Evolutionary conservation across 805 yeast species (phyloP).

Genomic region (Pichia scutulata): DNA sequence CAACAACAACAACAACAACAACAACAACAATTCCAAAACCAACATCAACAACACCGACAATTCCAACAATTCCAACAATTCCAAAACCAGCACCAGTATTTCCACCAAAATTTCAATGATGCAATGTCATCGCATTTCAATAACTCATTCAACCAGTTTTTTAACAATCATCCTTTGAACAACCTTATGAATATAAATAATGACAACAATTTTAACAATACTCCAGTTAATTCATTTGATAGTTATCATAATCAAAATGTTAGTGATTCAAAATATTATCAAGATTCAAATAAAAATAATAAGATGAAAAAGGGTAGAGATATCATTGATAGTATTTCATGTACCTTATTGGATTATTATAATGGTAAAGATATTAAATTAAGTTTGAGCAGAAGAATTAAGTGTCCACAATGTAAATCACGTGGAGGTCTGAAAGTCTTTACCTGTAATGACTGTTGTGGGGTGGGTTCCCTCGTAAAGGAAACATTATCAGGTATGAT

Average conservation of each 20-base stretch:
- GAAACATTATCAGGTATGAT: slow-evolving; percentile 38
- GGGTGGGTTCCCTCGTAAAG: slow-evolving; percentile 35
- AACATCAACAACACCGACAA: background rate
- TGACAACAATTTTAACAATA: background rate
- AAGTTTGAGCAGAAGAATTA: slow-evolving; percentile 41
- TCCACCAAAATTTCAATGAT: background rate
- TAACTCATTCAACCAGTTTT: slow-evolving; percentile 1
- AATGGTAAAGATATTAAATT: slow-evolving; percentile 50
- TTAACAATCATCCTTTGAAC: background rate
- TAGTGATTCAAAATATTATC: background rate
- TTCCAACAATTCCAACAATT: background rate
- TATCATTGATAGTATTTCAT: slow-evolving; percentile 47
- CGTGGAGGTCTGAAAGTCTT: slow-evolving; percentile 35
- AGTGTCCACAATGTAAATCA: slow-evolving; percentile 46
- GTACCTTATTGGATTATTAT: slow-evolving; percentile 49
- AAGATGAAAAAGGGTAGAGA: slow-evolving; percentile 38
- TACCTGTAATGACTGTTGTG: slow-evolving; percentile 34
- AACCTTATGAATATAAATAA: background rate
- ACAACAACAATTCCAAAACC: background rate
- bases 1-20: background rate
- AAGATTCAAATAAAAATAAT: background rate
- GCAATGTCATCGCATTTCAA: background rate
- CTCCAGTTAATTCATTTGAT: background rate
- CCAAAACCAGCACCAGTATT: too few relatives aligned
- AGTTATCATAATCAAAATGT: background rate